phyloP scores from a whole-genome alignment of 805 yeast species.

The Sugiyamaella floridensis region DNA sequence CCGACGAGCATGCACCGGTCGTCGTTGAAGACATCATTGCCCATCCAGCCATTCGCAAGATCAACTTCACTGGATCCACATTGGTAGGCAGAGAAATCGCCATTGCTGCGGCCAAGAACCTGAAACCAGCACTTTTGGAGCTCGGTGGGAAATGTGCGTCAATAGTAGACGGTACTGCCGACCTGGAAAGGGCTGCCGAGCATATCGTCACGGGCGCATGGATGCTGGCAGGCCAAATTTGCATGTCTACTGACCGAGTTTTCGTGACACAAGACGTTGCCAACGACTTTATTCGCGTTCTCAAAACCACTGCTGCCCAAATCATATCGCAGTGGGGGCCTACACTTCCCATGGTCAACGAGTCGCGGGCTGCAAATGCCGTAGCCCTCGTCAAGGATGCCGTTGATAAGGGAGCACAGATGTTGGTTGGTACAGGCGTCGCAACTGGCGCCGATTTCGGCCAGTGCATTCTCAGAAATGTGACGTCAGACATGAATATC shows the following conservation, averaged over 20 bases:
- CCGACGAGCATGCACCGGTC: constrained; percentile 35
- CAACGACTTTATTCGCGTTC: constrained; percentile 50
- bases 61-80: constrained; percentile 85
- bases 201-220: constrained; percentile 60
- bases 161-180: constrained; percentile 67
- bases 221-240: constrained; percentile 79
- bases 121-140: constrained; percentile 78
- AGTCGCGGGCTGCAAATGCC: constrained; percentile 12
- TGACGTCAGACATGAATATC: constrained; percentile 47
- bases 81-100: constrained; percentile 69
- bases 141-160: constrained; percentile 85
- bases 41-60: constrained; percentile 65
- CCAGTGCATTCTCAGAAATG: constrained; percentile 51
- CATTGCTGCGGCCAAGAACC: constrained; percentile 57
- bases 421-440: constrained; percentile 66
- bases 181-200: constrained; percentile 51
- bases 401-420: constrained; percentile 57
- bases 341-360: constrained; percentile 1
- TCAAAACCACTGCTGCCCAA: constrained; percentile 21
- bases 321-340: not conserved
- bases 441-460: constrained; percentile 44
- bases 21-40: constrained; percentile 66
- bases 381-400: constrained; percentile 46
- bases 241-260: constrained; percentile 79
- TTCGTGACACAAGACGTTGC: constrained; percentile 65